phyloP scores from a whole-genome alignment of 306 rosid genomes.

The Canavalia gladiata region DNA sequence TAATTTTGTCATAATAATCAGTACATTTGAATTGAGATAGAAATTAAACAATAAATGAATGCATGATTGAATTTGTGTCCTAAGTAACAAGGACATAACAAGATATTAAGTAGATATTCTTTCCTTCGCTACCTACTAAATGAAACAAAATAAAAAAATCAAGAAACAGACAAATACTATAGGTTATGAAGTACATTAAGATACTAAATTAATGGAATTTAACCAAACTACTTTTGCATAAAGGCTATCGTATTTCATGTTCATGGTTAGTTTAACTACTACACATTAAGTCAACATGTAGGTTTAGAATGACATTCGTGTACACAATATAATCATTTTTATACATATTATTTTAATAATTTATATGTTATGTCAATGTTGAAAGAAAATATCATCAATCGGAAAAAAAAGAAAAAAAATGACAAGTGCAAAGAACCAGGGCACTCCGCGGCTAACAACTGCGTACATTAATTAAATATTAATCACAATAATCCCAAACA shows the following conservation, averaged over 20 bases:
- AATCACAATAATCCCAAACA: slow-evolving; percentile 18
- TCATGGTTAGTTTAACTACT: background rate
- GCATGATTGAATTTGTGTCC: slow-evolving; percentile 28
- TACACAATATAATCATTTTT: background rate
- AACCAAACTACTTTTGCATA: background rate
- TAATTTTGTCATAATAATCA: background rate
- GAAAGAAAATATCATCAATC: slow-evolving; percentile 5
- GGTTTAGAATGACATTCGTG: background rate
- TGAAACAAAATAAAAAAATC: background rate
- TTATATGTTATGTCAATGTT: background rate
- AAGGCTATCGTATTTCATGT: background rate
- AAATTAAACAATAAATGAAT: background rate
- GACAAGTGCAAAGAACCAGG: background rate
- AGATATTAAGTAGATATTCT: slow-evolving; percentile 28
- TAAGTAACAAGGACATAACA: slow-evolving; percentile 44
- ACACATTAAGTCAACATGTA: background rate
- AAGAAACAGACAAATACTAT: slow-evolving; percentile 25
- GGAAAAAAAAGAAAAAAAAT: background rate
- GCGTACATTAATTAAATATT: slow-evolving; percentile 5
- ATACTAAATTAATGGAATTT: slow-evolving; percentile 15
- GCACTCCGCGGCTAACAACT: slow-evolving; percentile 12
- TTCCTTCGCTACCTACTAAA: slow-evolving; percentile 44
- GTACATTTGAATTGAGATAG: background rate
- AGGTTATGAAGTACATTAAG: background rate
- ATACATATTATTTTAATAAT: background rate